Percentiles rank a stretch among this genome's conserved stretches.
Conservation (phyloP, 2,329 filamentous ascomycete species). For the Cryphonectria radicalis region DNA sequence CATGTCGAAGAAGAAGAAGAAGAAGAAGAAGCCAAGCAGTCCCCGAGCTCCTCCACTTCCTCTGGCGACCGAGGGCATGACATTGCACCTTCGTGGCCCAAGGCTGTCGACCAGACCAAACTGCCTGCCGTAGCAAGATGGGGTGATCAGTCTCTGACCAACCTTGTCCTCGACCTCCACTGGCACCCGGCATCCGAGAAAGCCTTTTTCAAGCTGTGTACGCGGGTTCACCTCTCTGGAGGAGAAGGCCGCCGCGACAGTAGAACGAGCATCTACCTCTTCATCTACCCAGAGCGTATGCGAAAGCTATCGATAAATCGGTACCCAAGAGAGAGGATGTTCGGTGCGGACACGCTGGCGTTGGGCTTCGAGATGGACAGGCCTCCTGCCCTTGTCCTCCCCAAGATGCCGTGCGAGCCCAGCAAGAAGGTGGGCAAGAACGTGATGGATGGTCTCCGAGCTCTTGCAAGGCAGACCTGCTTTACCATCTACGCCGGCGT, state of each 20-base stretch:
- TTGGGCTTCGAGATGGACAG: constrained; percentile 11
- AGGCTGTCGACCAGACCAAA: constrained; percentile 17
- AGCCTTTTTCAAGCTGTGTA: constrained; percentile 19
- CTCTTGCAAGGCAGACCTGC: constrained; percentile 10
- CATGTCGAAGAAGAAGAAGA: too few species aligned
- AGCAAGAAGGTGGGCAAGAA: constrained; percentile 6
- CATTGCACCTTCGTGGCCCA: constrained; percentile 22
- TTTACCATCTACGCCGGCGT: constrained; percentile 15
- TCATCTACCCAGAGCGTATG: constrained; percentile 24
- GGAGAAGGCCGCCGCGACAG: constrained; percentile 10
- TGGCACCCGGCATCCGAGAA: constrained; percentile 20
- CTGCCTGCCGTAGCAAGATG: constrained; percentile 17
- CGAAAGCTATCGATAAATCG: constrained; percentile 6
- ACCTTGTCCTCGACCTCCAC: constrained; percentile 23
- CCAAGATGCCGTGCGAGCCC: constrained; percentile 8
- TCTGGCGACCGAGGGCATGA: constrained; percentile 9
- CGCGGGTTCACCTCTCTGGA: constrained; percentile 1
- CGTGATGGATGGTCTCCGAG: constrained; percentile 2
- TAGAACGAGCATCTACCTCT: constrained; percentile 18
- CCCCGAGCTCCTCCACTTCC: neutral
- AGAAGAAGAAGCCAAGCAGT: neutral
- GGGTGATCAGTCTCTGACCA: neutral
- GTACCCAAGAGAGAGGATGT: constrained; percentile 11
- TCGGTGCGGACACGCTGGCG: constrained; percentile 14
- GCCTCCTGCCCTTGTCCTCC: constrained; percentile 14